A percentile compares a stretch with the other conserved stretches of the same genome.
These are phyloP conservation scores for Nakazawaea pomicola DNA, from an alignment of 805 yeast genomes.

Conservation along the genomic window DNA sequence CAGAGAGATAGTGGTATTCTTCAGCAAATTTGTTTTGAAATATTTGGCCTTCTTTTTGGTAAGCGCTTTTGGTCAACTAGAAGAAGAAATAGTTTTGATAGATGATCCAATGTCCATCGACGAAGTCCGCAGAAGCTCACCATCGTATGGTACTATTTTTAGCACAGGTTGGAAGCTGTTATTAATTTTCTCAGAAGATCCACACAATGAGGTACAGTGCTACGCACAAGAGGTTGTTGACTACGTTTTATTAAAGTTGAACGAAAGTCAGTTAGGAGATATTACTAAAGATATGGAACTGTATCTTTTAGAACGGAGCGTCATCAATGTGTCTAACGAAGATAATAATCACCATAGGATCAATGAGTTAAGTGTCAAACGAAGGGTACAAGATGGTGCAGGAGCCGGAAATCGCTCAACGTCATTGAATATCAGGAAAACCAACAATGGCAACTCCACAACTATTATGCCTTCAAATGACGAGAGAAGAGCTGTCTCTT, in stretches of 20 bases:
- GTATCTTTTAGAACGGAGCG: constrained; percentile 47
- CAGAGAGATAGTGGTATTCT: constrained; percentile 73
- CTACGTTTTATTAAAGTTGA: constrained; percentile 56
- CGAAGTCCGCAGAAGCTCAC: constrained; percentile 59
- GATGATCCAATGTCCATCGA: constrained; percentile 59
- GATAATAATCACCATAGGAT: constrained; percentile 10
- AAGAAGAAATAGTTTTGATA: constrained; percentile 66
- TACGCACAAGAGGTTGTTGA: constrained; percentile 75
- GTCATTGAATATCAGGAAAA: constrained; percentile 9
- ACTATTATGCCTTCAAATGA: constrained; percentile 3
- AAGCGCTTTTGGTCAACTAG: constrained; percentile 79
- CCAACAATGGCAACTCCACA: constrained; percentile 1
- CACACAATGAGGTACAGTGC: constrained; percentile 73
- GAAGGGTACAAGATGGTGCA: constrained; percentile 15
- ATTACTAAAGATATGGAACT: constrained; percentile 64
- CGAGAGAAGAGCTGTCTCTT: constrained; percentile 17
- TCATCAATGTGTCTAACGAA: constrained; percentile 13
- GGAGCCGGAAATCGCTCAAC: constrained; percentile 14
- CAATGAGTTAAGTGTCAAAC: constrained; percentile 10
- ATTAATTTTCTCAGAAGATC: constrained; percentile 78
- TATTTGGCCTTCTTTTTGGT: constrained; percentile 75
- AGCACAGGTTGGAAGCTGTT: constrained; percentile 85
- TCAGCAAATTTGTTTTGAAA: constrained; percentile 67
- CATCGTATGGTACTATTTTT: constrained; percentile 85
- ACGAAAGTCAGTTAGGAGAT: constrained; percentile 60